Evolutionary conservation across 2,329 filamentous ascomycete species (phyloP), one percentile per base, ranked within the genome.

Genomic region (Knufia petricola): DNA sequence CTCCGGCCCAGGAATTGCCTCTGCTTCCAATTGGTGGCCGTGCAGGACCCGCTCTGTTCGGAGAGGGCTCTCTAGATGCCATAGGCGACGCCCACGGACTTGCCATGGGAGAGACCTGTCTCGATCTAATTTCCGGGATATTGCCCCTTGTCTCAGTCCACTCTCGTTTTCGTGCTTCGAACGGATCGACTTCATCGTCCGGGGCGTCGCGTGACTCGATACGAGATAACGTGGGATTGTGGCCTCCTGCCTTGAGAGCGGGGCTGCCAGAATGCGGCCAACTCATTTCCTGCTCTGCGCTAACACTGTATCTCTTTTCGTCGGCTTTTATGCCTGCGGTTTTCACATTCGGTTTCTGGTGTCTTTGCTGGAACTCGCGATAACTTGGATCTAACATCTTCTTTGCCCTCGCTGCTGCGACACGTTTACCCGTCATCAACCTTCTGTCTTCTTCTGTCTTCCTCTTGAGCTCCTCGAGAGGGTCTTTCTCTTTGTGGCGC

Each of bases 221-320:
- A 7, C 52, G 51, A 1, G 48, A 47, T 10, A 58, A 53, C 8
- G 43, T 24, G 10, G 53, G 50, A 32, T 53, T 42, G n/a, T 54
- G 50, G 17, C 28, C 17, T 15, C 28, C 23, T 9, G 34, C 32
- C 37, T 47, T 30, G 10, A 56, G 26, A 8, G 56, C 44, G 2
- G 56, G 56, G 4, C 51, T 50, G 9, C 56, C 55, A 1, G 56
- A 58, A 39, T 58, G 56, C 12, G 56, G 56, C 23, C 46, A 50
- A 4, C 56, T 30, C 38, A 48, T 43, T 31, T 57, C 51, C 24
- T 55, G 50, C 30, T 53, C 32, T 4, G 49, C 44, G 4, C 55
- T 51, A 7, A 40, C 45, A 19, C 53, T 23, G 38, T 55, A 43
- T 23, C 20, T 20, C 3, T n/a, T 19, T 17, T 8, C 17, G 9